phyloP scores from a whole-genome alignment of 495 filamentous ascomycete species.

The Penicillium antarcticum region DNA sequence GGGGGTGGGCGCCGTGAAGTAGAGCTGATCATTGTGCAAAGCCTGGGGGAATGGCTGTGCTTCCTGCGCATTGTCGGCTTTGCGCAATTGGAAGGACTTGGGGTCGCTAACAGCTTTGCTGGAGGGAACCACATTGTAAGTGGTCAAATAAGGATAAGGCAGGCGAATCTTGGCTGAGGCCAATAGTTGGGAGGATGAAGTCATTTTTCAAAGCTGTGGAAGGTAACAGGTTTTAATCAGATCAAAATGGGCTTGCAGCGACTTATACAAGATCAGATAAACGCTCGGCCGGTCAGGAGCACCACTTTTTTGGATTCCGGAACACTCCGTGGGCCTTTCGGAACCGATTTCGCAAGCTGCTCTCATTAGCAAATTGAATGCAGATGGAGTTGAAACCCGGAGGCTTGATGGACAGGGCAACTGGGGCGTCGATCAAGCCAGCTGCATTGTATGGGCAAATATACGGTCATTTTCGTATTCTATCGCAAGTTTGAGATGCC shows the following conservation, averaged over 20 bases:
- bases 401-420: not conserved
- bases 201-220: not conserved
- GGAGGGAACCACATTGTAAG: conserved; percentile 9
- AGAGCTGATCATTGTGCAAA: conserved; percentile 16
- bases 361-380: not conserved
- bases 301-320: not conserved
- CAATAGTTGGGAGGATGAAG: conserved; percentile 1
- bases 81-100: conserved; percentile 3
- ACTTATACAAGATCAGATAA: not conserved
- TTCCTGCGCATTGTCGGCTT: conserved; percentile 1
- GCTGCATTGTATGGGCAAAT: too few species aligned
- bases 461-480: too few species aligned
- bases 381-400: not conserved
- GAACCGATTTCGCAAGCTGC: conserved; percentile 6
- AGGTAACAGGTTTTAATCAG: not conserved
- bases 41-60: conserved; percentile 10
- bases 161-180: conserved; percentile 9
- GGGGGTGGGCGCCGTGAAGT: not conserved
- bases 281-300: not conserved
- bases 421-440: not conserved
- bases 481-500: too few species aligned
- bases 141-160: conserved; percentile 15
- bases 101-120: not conserved
- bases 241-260: not conserved
- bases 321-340: conserved; percentile 7